Evolutionary conservation across 305 asterid genomes (phyloP).

Genomic region (Withania somnifera): DNA sequence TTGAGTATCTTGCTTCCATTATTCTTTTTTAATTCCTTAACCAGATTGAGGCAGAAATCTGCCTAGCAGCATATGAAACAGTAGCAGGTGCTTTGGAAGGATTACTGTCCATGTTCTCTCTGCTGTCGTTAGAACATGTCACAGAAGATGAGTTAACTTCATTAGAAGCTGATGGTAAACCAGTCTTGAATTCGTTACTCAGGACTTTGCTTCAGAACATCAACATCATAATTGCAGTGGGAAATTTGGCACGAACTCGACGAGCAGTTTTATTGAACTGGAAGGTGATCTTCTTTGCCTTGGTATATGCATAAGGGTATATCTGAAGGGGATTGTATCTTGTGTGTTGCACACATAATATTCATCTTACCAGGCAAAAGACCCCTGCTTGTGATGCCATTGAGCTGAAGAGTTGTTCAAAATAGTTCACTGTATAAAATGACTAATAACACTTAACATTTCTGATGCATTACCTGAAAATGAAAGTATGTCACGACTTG

Average conservation of each 20-base stretch:
- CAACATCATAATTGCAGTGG: constrained; percentile 51
- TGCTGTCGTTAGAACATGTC: constrained; percentile 30
- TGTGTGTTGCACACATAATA: neutral
- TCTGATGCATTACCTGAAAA: too few relatives aligned
- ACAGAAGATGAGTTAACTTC: constrained; percentile 23
- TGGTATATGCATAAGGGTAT: constrained; percentile 7
- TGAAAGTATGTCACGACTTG: too few relatives aligned
- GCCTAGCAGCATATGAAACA: constrained; percentile 76
- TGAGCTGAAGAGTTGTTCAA: neutral
- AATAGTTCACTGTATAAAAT: neutral
- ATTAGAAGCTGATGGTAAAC: constrained; percentile 26
- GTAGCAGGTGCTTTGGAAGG: constrained; percentile 49
- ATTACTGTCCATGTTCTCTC: constrained; percentile 38
- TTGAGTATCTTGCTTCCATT: neutral
- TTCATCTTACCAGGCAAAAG: neutral
- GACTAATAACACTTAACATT: too few relatives aligned
- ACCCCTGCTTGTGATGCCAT: neutral
- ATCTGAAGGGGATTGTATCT: neutral
- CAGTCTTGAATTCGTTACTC: constrained; percentile 47
- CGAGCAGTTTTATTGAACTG: constrained; percentile 77
- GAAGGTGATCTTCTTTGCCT: constrained; percentile 45
- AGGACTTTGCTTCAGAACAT: constrained; percentile 46
- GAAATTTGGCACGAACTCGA: constrained; percentile 55
- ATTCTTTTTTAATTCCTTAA: neutral
- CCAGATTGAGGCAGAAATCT: constrained; percentile 72